phyloP scores from a whole-genome alignment of 768 basidiomycete genomes.

The Amanita polypyramis region DNA sequence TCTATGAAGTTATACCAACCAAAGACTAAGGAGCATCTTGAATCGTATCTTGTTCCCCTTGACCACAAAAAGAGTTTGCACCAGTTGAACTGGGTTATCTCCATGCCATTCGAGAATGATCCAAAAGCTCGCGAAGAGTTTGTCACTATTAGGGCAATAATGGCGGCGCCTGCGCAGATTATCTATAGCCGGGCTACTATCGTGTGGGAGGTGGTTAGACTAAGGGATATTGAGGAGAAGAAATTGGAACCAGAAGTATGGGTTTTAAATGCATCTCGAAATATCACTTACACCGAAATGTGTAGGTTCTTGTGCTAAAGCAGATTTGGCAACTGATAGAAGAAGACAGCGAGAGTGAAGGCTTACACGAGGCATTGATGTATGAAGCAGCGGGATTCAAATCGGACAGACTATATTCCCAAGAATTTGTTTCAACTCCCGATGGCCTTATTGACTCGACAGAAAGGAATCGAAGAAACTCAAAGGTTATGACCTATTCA shows the following conservation, averaged over 20 bases:
- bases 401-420: too few relatives aligned
- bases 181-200: not conserved
- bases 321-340: not conserved
- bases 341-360: too few relatives aligned
- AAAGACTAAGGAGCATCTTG: not conserved
- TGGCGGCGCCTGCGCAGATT: not conserved
- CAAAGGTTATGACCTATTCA: too few relatives aligned
- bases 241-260: not conserved
- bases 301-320: not conserved
- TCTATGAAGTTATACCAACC: not conserved
- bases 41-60: not conserved
- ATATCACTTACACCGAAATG: not conserved
- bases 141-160: not conserved
- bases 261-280: not conserved
- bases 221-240: not conserved
- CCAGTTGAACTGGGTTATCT: not conserved
- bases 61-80: too few relatives aligned
- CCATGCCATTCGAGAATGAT: not conserved
- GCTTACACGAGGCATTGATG: not conserved
- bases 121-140: not conserved
- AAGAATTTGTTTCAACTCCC: too few relatives aligned
- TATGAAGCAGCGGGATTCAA: not conserved
- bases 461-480: too few relatives aligned
- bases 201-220: not conserved
- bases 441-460: too few relatives aligned